phyloP scores from a whole-genome alignment of 2,329 filamentous ascomycete genomes.

The Apiospora aurea region DNA sequence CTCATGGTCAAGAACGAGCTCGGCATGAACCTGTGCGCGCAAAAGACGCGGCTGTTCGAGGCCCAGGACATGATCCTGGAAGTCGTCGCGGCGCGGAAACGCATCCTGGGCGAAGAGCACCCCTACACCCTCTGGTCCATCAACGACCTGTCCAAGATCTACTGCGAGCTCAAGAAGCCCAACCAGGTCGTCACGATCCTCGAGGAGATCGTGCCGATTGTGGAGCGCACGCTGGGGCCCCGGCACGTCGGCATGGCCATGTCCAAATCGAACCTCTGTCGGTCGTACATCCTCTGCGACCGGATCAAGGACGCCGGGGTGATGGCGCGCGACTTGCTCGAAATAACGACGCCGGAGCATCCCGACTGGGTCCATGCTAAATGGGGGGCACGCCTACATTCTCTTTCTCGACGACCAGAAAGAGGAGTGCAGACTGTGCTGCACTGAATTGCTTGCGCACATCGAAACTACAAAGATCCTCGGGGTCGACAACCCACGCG shows the following conservation, averaged over 20 bases:
- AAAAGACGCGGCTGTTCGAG: constrained; percentile 6
- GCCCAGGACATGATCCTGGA: constrained; percentile 22
- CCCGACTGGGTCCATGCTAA: constrained; percentile 31
- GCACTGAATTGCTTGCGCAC: neutral
- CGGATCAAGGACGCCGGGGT: neutral
- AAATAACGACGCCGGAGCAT: constrained; percentile 26
- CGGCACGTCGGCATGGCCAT: neutral
- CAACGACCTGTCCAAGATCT: constrained; percentile 41
- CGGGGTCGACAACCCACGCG: neutral
- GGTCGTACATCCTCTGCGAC: neutral
- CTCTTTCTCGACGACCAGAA: constrained; percentile 24
- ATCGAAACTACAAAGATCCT: neutral
- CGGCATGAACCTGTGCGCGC: constrained; percentile 26
- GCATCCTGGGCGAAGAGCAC: constrained; percentile 42
- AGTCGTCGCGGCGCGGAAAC: neutral
- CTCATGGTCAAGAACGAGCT: constrained; percentile 34
- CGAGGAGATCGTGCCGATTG: constrained; percentile 34
- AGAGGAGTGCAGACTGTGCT: neutral
- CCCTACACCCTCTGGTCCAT: constrained; percentile 44
- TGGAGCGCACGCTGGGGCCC: neutral
- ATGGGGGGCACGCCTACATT: constrained; percentile 31
- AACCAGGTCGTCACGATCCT: constrained; percentile 29
- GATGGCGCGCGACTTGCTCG: neutral
- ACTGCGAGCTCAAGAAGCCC: constrained; percentile 37
- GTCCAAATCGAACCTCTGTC: neutral